These are phyloP conservation scores for Aureobasidium sp. DNA, from an alignment of 2,329 filamentous ascomycete genomes.

Conservation along the genomic window DNA sequence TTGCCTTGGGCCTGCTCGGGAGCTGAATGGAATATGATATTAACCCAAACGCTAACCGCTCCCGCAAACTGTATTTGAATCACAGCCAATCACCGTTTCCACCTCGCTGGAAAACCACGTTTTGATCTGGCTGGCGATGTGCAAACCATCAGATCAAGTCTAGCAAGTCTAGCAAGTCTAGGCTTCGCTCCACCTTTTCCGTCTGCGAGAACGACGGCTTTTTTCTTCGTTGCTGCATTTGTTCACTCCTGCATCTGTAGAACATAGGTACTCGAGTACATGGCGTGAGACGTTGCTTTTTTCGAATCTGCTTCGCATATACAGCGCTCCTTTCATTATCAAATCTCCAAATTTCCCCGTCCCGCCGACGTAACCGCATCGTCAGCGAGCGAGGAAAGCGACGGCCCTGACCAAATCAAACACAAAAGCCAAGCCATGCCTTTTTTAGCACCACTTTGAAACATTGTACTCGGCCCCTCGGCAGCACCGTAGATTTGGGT, in stretches of 20 bases:
- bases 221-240: neutral
- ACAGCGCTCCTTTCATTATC: neutral
- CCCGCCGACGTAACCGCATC: neutral
- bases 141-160: constrained; percentile 9
- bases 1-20: neutral
- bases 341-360: neutral
- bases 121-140: constrained; percentile 8
- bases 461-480: neutral
- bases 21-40: neutral
- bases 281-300: neutral
- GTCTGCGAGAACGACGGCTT: neutral
- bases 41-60: constrained; percentile 1
- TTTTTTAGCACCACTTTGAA: constrained; percentile 8
- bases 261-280: neutral
- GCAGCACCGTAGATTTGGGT: constrained; percentile 4
- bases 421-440: constrained; percentile 1
- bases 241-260: neutral
- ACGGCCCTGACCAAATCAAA: constrained; percentile 1
- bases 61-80: neutral
- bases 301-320: neutral
- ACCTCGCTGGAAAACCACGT: neutral
- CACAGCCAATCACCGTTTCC: neutral
- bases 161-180: constrained; percentile 7
- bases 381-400: neutral
- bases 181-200: neutral